Evolutionary conservation across 1,284 basidiomycete genomes (phyloP), one percentile per base, ranked within the genome.

Genomic region (Albatrellus sp.): DNA sequence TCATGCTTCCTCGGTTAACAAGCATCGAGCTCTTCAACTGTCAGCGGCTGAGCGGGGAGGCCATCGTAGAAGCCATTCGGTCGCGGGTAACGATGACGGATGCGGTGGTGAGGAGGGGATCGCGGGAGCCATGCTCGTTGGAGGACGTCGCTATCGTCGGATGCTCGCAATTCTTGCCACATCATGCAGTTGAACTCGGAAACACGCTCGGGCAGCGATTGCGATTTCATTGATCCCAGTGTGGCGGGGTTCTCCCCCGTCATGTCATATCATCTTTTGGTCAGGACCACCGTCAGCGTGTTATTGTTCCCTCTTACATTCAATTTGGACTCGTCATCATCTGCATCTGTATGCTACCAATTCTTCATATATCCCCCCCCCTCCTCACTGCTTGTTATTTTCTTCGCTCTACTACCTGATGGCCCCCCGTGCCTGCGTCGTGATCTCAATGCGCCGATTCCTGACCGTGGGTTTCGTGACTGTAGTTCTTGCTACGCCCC

Each of bases 1-100:
- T 80, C 43, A 65, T 76, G 17, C 58, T 84, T 29, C 80, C 80
- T 20, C 63, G 57, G 42, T 62, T 85, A 42, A 57, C 60, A 32
- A 64, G 60, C 32, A 56, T 84, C 44, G 68, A 67, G 46, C 55
- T 85, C 46, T 67, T 67, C 50, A 74, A 75, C 47, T 84, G 82
- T 54, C 77, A 80, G 50, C 65, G 74, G 46, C 57, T 85, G 43
- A 66, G 69, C 1, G 81, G 82, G 2, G 63, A 68, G 16, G 72
- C 69, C 0, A 57, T 85, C 37, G 69, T 80, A 12, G 65, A 67
- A 9, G 68, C 70, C 5, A 52, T 85, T 45, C 52, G 60, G 20
- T 57, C 63, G 36, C 73, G 81, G 8, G 66, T 70, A 5, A 50
- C 48, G n/a, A 67, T 69, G 52, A 73, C 73, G 5, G 73, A 80